Percentiles rank a stretch among this genome's conserved stretches.
These are phyloP conservation scores for Chlorella ohadii DNA, from an alignment of 139 green algal genomes.

Conservation along the genomic window DNA sequence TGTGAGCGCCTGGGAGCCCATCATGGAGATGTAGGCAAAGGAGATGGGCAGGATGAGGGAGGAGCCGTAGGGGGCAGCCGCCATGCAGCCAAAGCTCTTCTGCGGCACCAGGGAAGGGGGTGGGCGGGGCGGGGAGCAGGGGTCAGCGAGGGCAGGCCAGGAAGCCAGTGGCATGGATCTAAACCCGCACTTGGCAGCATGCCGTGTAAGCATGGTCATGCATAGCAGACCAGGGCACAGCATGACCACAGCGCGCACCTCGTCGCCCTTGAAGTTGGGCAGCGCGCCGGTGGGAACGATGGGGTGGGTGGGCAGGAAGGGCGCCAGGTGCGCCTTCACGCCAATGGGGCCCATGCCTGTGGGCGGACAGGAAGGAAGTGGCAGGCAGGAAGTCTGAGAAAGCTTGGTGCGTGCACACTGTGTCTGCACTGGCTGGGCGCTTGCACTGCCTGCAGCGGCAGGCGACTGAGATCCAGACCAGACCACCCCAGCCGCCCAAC, in stretches of 20 bases:
- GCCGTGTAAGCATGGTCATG: too few relatives aligned
- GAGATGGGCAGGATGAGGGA: constrained; percentile 99
- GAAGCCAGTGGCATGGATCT: too few relatives aligned
- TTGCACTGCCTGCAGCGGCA: too few relatives aligned
- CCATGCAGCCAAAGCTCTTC: constrained; percentile 91
- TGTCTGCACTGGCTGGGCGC: too few relatives aligned
- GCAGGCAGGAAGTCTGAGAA: too few relatives aligned
- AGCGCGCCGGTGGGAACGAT: constrained; percentile 86
- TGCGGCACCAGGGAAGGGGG: not conserved
- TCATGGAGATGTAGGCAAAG: constrained; percentile 98
- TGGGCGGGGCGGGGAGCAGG: not conserved
- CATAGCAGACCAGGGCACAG: too few relatives aligned
- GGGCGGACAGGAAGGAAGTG: too few relatives aligned
- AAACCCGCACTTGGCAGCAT: too few relatives aligned
- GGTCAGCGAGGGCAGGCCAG: not conserved
- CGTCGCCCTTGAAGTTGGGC: constrained; percentile 61
- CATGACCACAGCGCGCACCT: constrained; percentile 19
- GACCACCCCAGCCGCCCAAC: too few relatives aligned
- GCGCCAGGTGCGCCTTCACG: constrained; percentile 96
- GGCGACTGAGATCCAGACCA: too few relatives aligned
- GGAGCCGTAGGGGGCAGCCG: constrained; percentile 94
- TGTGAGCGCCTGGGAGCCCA: constrained; percentile 92
- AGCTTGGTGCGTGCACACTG: too few relatives aligned
- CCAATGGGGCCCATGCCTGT: constrained; percentile 89
- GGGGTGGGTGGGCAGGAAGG: constrained; percentile 97